Conservation (phyloP, 139 green algal genomes). For the Microglena sp. region DNA sequence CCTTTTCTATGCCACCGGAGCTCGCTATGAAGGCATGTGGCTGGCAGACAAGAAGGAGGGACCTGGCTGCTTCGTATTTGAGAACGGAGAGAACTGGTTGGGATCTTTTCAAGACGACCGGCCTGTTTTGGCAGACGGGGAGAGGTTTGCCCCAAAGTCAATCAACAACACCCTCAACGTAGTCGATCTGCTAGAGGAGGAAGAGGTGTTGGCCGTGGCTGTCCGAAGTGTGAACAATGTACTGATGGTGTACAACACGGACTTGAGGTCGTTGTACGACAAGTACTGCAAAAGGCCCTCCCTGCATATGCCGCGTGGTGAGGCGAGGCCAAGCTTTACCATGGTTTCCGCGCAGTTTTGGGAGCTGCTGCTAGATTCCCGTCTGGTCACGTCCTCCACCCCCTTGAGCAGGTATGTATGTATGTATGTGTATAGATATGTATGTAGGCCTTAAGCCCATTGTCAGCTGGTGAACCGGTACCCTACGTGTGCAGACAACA, state of each 20-base stretch:
- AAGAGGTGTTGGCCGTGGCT: slow-evolving; percentile 14
- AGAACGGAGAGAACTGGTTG: slow-evolving; percentile 34
- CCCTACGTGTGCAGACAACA: no score
- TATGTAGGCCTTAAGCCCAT: no score
- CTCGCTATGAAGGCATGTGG: slow-evolving; percentile 33
- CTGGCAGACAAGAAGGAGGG: slow-evolving; percentile 21
- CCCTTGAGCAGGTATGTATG: slow-evolving; percentile 24
- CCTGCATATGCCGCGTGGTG: neutral
- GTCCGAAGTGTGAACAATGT: slow-evolving; percentile 30
- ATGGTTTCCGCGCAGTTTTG: slow-evolving; percentile 36
- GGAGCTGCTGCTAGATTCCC: slow-evolving; percentile 39
- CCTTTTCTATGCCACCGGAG: slow-evolving; percentile 51
- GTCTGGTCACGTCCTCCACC: slow-evolving; percentile 21
- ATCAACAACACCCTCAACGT: slow-evolving; percentile 24
- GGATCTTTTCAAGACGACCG: slow-evolving; percentile 44
- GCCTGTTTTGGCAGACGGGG: slow-evolving; percentile 22
- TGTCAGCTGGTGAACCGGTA: no score
- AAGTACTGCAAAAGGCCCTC: slow-evolving; percentile 35
- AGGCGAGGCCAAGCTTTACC: slow-evolving; percentile 11
- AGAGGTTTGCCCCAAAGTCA: slow-evolving; percentile 22
- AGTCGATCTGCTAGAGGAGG: slow-evolving; percentile 43
- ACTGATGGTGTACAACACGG: slow-evolving; percentile 46
- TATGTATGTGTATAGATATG: no score
- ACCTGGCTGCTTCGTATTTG: slow-evolving; percentile 25
- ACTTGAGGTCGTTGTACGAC: slow-evolving; percentile 56